A percentile compares a stretch with the other conserved stretches of the same genome.
Conservation (phyloP, 139 green algal genomes). For the Ettlia oleoabundans region DNA sequence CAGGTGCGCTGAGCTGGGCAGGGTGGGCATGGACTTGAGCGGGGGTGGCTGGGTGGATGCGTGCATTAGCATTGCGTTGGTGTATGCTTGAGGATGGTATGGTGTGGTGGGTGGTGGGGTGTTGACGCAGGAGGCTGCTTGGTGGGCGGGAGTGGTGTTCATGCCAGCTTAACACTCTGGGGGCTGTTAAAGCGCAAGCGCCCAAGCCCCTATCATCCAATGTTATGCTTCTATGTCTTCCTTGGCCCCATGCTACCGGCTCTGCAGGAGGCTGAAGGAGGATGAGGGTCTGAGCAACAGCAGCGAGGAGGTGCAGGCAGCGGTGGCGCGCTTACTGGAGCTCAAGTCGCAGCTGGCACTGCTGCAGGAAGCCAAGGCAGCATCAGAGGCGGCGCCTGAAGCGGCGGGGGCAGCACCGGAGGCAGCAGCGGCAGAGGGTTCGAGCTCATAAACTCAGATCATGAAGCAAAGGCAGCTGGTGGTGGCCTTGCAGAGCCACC, state of each 20-base stretch:
- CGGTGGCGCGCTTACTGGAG: constrained; percentile 22
- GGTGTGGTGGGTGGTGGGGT: no score
- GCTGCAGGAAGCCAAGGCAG: constrained; percentile 10
- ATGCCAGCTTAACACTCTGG: no score
- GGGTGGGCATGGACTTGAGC: no score
- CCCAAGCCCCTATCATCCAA: not conserved
- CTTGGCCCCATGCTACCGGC: not conserved
- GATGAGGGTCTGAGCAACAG: constrained; percentile 32
- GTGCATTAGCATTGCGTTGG: not conserved
- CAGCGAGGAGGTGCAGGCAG: constrained; percentile 27
- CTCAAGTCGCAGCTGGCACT: constrained; percentile 22
- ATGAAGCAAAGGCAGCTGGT: no score
- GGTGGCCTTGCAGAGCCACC: no score
- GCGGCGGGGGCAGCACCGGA: not conserved
- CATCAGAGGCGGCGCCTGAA: not conserved
- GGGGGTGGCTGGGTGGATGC: not conserved
- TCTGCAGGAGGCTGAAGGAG: constrained; percentile 32
- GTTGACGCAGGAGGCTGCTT: no score
- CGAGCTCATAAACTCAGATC: no score
- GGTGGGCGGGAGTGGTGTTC: no score
- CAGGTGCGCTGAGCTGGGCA: not conserved
- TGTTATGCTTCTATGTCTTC: not conserved
- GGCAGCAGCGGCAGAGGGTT: not conserved
- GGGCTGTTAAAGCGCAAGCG: not conserved
- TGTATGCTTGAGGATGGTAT: not conserved